Evolutionary conservation across 2,329 filamentous ascomycete species (phyloP).

Genomic region (Plenodomus lindquistii): DNA sequence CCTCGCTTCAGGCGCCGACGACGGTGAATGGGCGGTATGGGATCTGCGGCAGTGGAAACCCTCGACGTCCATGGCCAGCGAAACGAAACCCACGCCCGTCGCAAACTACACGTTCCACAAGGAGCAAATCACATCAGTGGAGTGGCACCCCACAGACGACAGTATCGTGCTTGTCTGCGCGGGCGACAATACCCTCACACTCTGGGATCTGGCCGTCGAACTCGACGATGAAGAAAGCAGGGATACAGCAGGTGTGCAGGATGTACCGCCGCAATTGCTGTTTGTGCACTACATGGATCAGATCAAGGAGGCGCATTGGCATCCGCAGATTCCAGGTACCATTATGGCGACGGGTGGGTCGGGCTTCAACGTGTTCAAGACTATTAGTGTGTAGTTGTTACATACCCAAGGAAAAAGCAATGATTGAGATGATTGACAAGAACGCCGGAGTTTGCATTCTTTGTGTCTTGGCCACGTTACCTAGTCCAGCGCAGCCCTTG

Average conservation of each 20-base stretch:
- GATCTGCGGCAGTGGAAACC: slow-evolving; percentile 95
- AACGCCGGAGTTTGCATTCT: slow-evolving; percentile 1
- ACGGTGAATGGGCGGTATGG: slow-evolving; percentile 95
- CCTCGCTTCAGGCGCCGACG: slow-evolving; percentile 88
- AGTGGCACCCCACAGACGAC: slow-evolving; percentile 98
- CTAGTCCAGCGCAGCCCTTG: slow-evolving; percentile 1
- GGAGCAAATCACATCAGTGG: slow-evolving; percentile 91
- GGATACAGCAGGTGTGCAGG: slow-evolving; percentile 82
- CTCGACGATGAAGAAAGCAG: slow-evolving; percentile 95
- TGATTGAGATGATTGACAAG: background rate
- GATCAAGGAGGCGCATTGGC: slow-evolving; percentile 97
- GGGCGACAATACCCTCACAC: slow-evolving; percentile 88
- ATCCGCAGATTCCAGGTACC: slow-evolving; percentile 89
- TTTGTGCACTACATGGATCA: slow-evolving; percentile 97
- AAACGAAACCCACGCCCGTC: slow-evolving; percentile 72
- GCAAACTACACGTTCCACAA: slow-evolving; percentile 94
- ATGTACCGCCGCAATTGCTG: slow-evolving; percentile 89
- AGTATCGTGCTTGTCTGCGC: slow-evolving; percentile 91
- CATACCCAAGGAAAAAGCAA: background rate
- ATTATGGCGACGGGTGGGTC: slow-evolving; percentile 88
- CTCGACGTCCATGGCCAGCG: slow-evolving; percentile 51
- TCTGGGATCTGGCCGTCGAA: slow-evolving; percentile 97
- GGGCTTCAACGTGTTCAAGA: slow-evolving; percentile 65
- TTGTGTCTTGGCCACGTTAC: slow-evolving; percentile 23
- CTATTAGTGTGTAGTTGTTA: slow-evolving; percentile 47